Evolutionary conservation across 768 basidiomycete genomes (phyloP).

Genomic region (Dentipellis sp.): DNA sequence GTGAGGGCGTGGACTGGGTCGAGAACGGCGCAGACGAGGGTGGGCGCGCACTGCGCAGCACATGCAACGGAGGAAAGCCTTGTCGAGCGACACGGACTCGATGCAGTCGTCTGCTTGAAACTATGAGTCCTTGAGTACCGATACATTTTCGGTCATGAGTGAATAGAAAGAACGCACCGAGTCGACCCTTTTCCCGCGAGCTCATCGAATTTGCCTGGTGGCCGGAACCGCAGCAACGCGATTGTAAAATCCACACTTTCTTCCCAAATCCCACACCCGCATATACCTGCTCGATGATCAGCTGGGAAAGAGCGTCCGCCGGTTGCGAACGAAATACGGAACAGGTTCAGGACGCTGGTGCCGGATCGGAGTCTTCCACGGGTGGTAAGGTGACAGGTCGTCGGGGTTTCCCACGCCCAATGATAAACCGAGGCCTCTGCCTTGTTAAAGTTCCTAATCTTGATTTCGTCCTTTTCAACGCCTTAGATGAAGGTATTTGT

Average conservation of each 20-base stretch:
- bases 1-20: conserved; percentile 69
- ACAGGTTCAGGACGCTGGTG: conserved; percentile 64
- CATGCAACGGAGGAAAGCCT: conserved; percentile 79
- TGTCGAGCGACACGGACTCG: conserved; percentile 56
- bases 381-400: conserved; percentile 20
- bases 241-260: conserved; percentile 90
- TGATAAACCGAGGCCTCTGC: too few relatives aligned
- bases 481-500: too few relatives aligned
- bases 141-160: too few relatives aligned
- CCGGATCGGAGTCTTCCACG: conserved; percentile 49
- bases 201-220: conserved; percentile 76
- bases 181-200: conserved; percentile 58
- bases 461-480: too few relatives aligned
- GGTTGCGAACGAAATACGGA: conserved; percentile 74
- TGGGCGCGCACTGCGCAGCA: conserved; percentile 54
- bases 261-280: conserved; percentile 83
- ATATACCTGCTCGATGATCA: conserved; percentile 74
- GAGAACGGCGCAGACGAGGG: conserved; percentile 58
- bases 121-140: conserved; percentile 27
- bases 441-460: too few relatives aligned
- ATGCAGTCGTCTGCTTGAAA: conserved; percentile 82
- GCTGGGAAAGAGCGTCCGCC: conserved; percentile 49
- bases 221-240: conserved; percentile 83
- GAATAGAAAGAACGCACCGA: conserved; percentile 33
- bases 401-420: too few relatives aligned